phyloP scores from a whole-genome alignment of 78 protist genomes.

The Emiliania huxleyi region DNA sequence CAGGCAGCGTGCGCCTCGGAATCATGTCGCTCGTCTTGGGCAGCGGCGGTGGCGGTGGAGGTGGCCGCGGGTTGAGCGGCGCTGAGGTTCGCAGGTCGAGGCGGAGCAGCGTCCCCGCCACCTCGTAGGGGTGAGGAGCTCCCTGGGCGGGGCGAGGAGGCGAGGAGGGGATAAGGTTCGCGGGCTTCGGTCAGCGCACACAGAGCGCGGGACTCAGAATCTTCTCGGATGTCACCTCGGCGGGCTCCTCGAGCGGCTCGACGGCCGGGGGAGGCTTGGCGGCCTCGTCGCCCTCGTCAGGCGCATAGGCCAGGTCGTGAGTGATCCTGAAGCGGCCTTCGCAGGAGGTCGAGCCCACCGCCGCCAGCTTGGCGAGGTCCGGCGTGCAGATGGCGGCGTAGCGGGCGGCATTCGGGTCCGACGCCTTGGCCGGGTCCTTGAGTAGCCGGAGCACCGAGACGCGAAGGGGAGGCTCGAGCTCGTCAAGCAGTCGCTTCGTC shows the following conservation, averaged over 20 bases:
- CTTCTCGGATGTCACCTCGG: too few species aligned
- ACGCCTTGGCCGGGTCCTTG: background rate
- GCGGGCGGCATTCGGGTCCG: background rate
- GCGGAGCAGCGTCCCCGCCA: background rate
- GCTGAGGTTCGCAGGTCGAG: background rate
- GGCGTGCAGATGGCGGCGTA: background rate
- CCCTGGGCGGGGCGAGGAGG: too few species aligned
- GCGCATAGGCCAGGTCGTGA: background rate
- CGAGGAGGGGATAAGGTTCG: too few species aligned
- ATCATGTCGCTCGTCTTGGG: background rate
- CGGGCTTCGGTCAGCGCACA: too few species aligned
- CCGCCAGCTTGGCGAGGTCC: background rate
- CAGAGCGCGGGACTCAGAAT: too few species aligned
- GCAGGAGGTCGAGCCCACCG: background rate
- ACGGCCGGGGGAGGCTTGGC: background rate
- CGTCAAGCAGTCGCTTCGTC: too few species aligned
- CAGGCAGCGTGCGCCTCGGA: slow-evolving; percentile 7
- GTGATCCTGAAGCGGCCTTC: background rate
- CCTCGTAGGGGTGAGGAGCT: slow-evolving; percentile 9
- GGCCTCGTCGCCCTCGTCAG: background rate
- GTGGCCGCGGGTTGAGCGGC: slow-evolving; percentile 28
- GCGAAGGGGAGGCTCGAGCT: too few species aligned
- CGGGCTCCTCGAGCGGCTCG: background rate
- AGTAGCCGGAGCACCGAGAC: background rate
- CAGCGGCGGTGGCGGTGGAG: slow-evolving; percentile 17